Evolutionary conservation across 2,329 filamentous ascomycete genomes (phyloP).

Genomic region (Colletotrichum siamense): DNA sequence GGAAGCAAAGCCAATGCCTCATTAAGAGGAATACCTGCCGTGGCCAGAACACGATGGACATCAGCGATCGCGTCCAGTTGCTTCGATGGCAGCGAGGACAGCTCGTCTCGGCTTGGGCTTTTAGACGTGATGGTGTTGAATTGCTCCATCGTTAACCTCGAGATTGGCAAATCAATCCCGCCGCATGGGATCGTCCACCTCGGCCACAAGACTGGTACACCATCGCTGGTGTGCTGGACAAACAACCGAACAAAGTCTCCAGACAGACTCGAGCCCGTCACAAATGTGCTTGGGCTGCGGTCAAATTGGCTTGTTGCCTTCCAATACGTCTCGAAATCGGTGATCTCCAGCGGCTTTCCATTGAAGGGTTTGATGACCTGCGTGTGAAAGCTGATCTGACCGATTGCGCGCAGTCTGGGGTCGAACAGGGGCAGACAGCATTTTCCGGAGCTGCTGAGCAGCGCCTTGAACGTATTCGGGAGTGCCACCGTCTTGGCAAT

Average conservation of each 20-base stretch:
- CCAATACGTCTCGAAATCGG: constrained; percentile 99
- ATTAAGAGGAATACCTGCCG: constrained; percentile 78
- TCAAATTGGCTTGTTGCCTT: constrained; percentile 96
- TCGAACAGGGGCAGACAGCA: constrained; percentile 93
- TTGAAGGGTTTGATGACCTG: constrained; percentile 97
- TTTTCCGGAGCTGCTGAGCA: constrained; percentile 75
- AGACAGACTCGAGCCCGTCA: constrained; percentile 93
- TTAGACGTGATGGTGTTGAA: constrained; percentile 62
- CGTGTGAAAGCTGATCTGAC: constrained; percentile 91
- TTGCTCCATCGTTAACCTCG: constrained; percentile 76
- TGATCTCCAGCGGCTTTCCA: constrained; percentile 92
- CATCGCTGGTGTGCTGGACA: constrained; percentile 89
- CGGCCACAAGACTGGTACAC: constrained; percentile 86
- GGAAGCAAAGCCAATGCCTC: constrained; percentile 80
- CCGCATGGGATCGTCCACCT: constrained; percentile 80
- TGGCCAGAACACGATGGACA: constrained; percentile 75
- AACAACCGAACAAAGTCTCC: constrained; percentile 95
- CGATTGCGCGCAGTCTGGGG: constrained; percentile 87
- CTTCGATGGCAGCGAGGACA: constrained; percentile 49
- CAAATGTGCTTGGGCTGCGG: constrained; percentile 82
- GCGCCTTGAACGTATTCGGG: constrained; percentile 81
- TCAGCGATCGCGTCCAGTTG: constrained; percentile 63
- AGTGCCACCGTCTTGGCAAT: constrained; percentile 95
- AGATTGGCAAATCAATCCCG: constrained; percentile 82
- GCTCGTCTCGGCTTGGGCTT: constrained; percentile 46